These are phyloP conservation scores for Globisporangium megalacanthum DNA, from an alignment of 352 stramenopile genomes.

Conservation along the genomic window DNA sequence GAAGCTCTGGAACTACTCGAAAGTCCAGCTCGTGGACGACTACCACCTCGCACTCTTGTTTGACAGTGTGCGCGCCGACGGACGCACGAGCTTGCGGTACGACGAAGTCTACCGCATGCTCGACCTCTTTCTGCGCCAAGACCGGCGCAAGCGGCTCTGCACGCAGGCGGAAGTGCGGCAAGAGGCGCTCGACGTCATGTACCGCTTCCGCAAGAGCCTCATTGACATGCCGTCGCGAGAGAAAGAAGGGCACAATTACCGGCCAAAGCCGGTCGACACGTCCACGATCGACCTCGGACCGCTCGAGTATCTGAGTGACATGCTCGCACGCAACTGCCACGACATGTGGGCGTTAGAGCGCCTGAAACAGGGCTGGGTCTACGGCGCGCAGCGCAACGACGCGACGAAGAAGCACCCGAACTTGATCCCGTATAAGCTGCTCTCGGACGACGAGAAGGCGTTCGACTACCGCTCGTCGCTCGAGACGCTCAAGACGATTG, in stretches of 20 bases:
- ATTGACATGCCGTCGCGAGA: conserved; percentile 88
- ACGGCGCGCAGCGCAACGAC: conserved; percentile 65
- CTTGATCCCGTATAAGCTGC: conserved; percentile 73
- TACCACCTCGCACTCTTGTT: conserved; percentile 82
- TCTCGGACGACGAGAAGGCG: conserved; percentile 74
- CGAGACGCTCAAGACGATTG: conserved; percentile 84
- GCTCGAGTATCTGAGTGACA: conserved; percentile 66
- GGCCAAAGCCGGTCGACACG: conserved; percentile 81
- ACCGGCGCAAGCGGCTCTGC: conserved; percentile 60
- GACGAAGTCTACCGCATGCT: conserved; percentile 85
- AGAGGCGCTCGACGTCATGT: conserved; percentile 84
- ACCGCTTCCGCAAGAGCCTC: conserved; percentile 81
- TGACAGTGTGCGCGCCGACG: conserved; percentile 65
- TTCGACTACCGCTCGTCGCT: conserved; percentile 86
- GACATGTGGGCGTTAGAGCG: conserved; percentile 85
- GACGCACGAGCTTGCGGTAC: conserved; percentile 67
- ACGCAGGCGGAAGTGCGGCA: conserved; percentile 69
- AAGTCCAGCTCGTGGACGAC: conserved; percentile 72
- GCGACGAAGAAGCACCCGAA: conserved; percentile 74
- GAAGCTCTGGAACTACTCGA: conserved; percentile 81
- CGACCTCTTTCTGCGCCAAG: conserved; percentile 77
- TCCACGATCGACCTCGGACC: conserved; percentile 61
- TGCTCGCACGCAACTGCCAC: conserved; percentile 80
- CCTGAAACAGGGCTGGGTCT: conserved; percentile 82
- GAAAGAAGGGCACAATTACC: conserved; percentile 86